Base-by-base conservation (phyloP, 306 rosid genomes). In the Rubus parviflorus region DNA sequence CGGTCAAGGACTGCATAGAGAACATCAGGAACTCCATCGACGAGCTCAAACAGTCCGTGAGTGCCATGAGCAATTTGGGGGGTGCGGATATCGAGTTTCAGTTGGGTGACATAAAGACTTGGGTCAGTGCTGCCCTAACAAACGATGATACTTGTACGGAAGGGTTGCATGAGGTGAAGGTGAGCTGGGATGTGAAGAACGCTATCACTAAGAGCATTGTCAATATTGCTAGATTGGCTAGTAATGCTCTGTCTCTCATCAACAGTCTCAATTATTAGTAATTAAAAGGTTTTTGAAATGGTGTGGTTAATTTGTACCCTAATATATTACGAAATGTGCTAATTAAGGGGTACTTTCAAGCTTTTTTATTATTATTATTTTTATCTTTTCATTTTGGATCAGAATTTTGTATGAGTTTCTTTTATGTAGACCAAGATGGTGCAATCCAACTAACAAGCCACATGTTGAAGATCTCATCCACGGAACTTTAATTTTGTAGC, bases 61-160 rank as follows among this genome's bases (percentile, higher is more conserved):
- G 25, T 5, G 72, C 75, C 13, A 42, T 87, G 70, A 38, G 49
- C 0, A 23, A 38, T 11, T 40, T 87, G 13, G 58, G 45, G n/a
- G 58, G 41, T 8, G 14, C 73, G 5, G 23, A 15, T 52, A 77
- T 30, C 19, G 60, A 72, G 7, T 14, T 54, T 8, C 78, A 64
- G 62, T 56, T 81, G 42, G 70, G 11, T 43, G 56, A 81, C 61
- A 64, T 85, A 3, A 77, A 72, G 71, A 85, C 85, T 0, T 87
- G 90, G 90, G 71, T 64, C 22, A 85, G 88, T 13, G 87, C 87
- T 0, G 83, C 86, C 49, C 35, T 72, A 76, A 87, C 88, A 0
- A 76, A 82, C 10, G 83, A 70, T 6, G 20, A n/a, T 20, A 85
- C 88, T 14, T 87, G 90, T 60, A 72, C 66, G 3, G 88, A 87